Percentiles rank a stretch among this genome's conserved stretches.
Evolutionary conservation across 495 filamentous ascomycete species (phyloP).

Genomic region (Venustampulla echinocandica): DNA sequence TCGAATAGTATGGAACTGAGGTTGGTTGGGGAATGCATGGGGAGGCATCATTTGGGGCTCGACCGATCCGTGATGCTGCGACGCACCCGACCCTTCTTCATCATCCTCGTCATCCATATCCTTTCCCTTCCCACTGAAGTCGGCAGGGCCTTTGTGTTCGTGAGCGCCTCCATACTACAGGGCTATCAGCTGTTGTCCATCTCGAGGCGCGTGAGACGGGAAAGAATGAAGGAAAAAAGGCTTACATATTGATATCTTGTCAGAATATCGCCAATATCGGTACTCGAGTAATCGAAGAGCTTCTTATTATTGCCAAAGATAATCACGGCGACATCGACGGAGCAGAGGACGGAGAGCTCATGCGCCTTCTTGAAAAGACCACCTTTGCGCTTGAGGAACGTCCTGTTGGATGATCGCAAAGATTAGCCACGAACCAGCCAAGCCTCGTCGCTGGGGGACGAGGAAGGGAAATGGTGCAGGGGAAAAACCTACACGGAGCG

Average conservation of each 20-base stretch:
- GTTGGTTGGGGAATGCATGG: slow-evolving; percentile 67
- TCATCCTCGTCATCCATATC: slow-evolving; percentile 88
- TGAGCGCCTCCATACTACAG: slow-evolving; percentile 79
- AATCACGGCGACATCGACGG: slow-evolving; percentile 95
- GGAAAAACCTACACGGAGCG: slow-evolving; percentile 77
- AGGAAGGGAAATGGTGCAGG: neutral
- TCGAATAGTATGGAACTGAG: slow-evolving; percentile 68
- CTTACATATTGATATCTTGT: slow-evolving; percentile 82
- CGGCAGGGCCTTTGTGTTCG: slow-evolving; percentile 91
- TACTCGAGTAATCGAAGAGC: slow-evolving; percentile 92
- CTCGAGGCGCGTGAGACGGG: neutral
- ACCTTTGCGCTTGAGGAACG: slow-evolving; percentile 96
- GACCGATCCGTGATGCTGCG: slow-evolving; percentile 48
- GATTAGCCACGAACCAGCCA: slow-evolving; percentile 2
- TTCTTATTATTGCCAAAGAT: slow-evolving; percentile 99
- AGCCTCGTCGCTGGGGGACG: no score
- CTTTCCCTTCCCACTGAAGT: slow-evolving; percentile 80
- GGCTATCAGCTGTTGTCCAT: slow-evolving; percentile 1
- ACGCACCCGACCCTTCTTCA: slow-evolving; percentile 52
- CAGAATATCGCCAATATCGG: slow-evolving; percentile 84
- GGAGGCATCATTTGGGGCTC: slow-evolving; percentile 53
- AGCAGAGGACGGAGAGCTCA: slow-evolving; percentile 94
- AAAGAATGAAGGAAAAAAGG: no score
- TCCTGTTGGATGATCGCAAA: slow-evolving; percentile 43
- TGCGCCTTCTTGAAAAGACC: slow-evolving; percentile 99